Evolutionary conservation across 2,329 filamentous ascomycete genomes (phyloP).

Genomic region (Trichothecium roseum): DNA sequence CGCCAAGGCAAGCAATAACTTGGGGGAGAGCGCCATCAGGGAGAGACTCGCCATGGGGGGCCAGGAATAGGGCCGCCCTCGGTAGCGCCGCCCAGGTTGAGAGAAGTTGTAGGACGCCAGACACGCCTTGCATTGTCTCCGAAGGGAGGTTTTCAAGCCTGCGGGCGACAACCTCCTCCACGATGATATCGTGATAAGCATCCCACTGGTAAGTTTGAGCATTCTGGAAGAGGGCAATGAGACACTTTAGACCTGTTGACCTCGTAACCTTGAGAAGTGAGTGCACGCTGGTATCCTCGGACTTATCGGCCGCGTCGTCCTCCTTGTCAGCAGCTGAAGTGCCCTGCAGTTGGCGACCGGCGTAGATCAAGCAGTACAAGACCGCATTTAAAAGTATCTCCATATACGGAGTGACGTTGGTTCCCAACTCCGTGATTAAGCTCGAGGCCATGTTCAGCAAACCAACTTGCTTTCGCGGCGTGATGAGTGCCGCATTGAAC

Average conservation of each 20-base stretch:
- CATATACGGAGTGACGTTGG: slow-evolving; percentile 58
- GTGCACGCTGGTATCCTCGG: slow-evolving; percentile 30
- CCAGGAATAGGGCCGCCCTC: slow-evolving; percentile 57
- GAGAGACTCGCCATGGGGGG: slow-evolving; percentile 23
- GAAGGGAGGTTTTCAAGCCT: slow-evolving; percentile 67
- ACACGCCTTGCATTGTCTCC: slow-evolving; percentile 85
- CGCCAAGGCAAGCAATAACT: slow-evolving; percentile 60
- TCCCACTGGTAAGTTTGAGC: slow-evolving; percentile 62
- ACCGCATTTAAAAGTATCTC: slow-evolving; percentile 63
- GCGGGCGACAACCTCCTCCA: slow-evolving; percentile 66
- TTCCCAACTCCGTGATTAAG: slow-evolving; percentile 75
- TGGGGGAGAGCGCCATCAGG: slow-evolving; percentile 57
- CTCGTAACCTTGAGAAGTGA: slow-evolving; percentile 58
- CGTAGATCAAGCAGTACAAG: slow-evolving; percentile 68
- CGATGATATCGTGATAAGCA: slow-evolving; percentile 58
- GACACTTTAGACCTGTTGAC: slow-evolving; percentile 69
- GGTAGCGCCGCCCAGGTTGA: slow-evolving; percentile 67
- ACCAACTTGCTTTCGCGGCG: slow-evolving; percentile 74
- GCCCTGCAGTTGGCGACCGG: slow-evolving; percentile 47
- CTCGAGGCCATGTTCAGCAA: slow-evolving; percentile 86
- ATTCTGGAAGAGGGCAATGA: slow-evolving; percentile 68
- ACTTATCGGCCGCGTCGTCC: slow-evolving; percentile 18
- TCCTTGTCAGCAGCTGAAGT: slow-evolving; percentile 27
- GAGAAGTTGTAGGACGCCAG: slow-evolving; percentile 70
- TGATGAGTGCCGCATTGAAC: slow-evolving; percentile 50